Evolutionary conservation across 2,329 filamentous ascomycete genomes (phyloP), one percentile per base, ranked within the genome.

Genomic region (Xylaria sp.): DNA sequence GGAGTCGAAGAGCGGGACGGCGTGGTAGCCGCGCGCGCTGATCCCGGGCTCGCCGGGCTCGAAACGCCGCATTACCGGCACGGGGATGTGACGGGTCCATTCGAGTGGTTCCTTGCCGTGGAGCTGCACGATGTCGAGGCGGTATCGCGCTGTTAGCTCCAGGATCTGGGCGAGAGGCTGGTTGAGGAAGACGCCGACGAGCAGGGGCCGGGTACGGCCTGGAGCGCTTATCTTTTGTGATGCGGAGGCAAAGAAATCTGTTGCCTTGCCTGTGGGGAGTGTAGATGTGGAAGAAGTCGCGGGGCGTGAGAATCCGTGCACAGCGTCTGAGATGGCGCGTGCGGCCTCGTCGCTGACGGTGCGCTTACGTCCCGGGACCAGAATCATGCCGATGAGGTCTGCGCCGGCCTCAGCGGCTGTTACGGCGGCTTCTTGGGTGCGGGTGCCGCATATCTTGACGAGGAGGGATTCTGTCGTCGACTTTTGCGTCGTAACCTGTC

Each of bases 361-460:
- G 63, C 97, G 91, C 78, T 91, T 94, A 20, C 92, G 88, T 6
- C 92, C 91, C 41, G 92, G 89, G 7, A 96, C 96, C 13, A 98
- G 84, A 66, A 97, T 97, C 75, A 99, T 97, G 70, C 96, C 96
- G 61, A 99, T 89, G 73, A 98, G 85, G 80, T 99, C 94, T 39
- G 96, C 96, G 31, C 94, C 94, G 48, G 94, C 91, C 77, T 94
- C 90, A 56, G 97, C 89, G 18, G 96, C 96, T 70, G 90, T 88
- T 64, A 88, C 85, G 6, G 96, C 96, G 18, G 91, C 94, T 77
- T 97, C 93, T 10, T 90, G 86, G 68, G 89, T 94, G 67, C 95
- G 88, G 9, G 94, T 98, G 6, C 96, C 96, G 79, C 96, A 99
- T 28, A 99, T 97, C 83, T 99, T 99, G 73, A 98, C 94, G 36